phyloP scores from a whole-genome alignment of 768 basidiomycete genomes.

The Lentinula edodes region DNA sequence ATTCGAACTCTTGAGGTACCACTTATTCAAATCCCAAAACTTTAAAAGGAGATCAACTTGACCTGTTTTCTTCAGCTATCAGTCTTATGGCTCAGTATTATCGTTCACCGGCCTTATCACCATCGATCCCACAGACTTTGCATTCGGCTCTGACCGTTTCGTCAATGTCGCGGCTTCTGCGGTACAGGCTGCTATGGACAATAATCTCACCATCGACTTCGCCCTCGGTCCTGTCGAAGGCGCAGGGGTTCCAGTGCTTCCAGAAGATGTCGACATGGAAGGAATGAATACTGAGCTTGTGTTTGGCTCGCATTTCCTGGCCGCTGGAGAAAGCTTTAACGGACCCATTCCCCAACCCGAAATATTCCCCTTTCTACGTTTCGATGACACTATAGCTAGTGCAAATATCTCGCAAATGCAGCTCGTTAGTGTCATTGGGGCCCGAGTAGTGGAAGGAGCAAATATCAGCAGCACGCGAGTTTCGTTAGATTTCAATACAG shows the following conservation, averaged over 20 bases:
- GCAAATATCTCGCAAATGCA: conserved; percentile 12
- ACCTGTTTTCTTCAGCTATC: background rate
- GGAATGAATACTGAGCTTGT: conserved; percentile 15
- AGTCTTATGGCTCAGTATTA: background rate
- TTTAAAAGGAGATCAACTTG: background rate
- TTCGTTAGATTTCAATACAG: conserved; percentile 12
- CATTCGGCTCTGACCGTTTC: conserved; percentile 12
- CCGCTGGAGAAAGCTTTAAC: conserved; percentile 5
- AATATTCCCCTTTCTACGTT: conserved; percentile 8
- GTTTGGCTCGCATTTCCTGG: conserved; percentile 11
- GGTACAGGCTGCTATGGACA: conserved; percentile 9
- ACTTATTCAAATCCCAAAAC: too few species aligned
- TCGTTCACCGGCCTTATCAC: conserved; percentile 6
- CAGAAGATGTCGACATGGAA: conserved; percentile 11
- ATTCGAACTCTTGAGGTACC: conserved; percentile 11
- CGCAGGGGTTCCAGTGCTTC: conserved; percentile 12
- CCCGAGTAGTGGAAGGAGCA: conserved; percentile 9
- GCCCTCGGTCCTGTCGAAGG: conserved; percentile 12
- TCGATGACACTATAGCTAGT: conserved; percentile 7
- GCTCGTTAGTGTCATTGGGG: conserved; percentile 11
- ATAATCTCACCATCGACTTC: conserved; percentile 13
- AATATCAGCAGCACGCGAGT: conserved; percentile 5
- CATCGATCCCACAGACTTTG: conserved; percentile 12
- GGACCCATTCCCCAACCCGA: conserved; percentile 9
- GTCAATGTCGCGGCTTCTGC: conserved; percentile 7